phyloP scores from a whole-genome alignment of 164 flowering plant genomes.

The Chimonanthus salicifolius region DNA sequence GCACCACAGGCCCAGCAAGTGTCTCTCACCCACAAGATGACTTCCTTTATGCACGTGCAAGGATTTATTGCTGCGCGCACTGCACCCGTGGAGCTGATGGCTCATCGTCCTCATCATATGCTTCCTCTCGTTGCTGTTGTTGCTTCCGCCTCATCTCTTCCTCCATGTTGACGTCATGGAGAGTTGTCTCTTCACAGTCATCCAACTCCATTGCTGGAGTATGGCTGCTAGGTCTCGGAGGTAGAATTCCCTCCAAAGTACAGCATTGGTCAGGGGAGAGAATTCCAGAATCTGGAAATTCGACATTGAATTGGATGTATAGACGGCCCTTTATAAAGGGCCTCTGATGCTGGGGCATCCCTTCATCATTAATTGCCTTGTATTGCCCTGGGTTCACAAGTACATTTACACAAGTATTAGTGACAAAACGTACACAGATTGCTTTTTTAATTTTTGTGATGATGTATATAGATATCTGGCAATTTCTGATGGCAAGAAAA shows the following conservation, averaged over 20 bases:
- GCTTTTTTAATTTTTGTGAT: too few relatives aligned
- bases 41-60: not conserved
- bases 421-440: too few relatives aligned
- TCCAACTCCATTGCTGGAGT: constrained; percentile 49
- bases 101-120: constrained; percentile 51
- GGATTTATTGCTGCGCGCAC: constrained; percentile 59
- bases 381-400: constrained; percentile 28
- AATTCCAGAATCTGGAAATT: constrained; percentile 51
- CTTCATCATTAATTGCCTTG: constrained; percentile 69
- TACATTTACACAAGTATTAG: too few relatives aligned
- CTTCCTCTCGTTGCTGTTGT: constrained; percentile 43
- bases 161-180: constrained; percentile 60
- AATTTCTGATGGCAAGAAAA: too few relatives aligned
- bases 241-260: constrained; percentile 33
- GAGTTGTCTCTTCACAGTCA: constrained; percentile 58
- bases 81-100: constrained; percentile 39
- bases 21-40: not conserved
- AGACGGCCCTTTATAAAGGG: constrained; percentile 65
- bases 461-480: too few relatives aligned
- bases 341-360: constrained; percentile 58
- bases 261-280: constrained; percentile 42
- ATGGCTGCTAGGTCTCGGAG: constrained; percentile 23
- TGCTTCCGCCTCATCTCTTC: constrained; percentile 51
- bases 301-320: constrained; percentile 51
- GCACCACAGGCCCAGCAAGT: not conserved